Conservation (phyloP, 2,329 filamentous ascomycete species). For the Xylaria multiplex region DNA sequence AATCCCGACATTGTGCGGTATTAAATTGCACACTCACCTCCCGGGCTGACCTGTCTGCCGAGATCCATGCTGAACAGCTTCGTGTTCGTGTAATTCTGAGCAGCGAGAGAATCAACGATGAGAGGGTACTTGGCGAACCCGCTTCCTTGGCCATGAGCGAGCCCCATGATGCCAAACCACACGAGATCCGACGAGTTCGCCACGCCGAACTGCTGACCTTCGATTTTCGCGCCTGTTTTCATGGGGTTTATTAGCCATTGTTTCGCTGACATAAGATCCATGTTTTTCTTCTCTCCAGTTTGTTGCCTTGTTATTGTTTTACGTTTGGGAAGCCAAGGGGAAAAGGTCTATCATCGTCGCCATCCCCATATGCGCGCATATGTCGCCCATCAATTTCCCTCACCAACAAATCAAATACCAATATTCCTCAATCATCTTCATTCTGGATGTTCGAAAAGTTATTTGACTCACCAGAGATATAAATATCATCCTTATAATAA, state of each 20-base stretch:
- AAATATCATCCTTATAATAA: slow-evolving; percentile 59
- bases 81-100: slow-evolving; percentile 59
- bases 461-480: slow-evolving; percentile 54
- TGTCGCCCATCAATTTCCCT: background rate
- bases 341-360: background rate
- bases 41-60: slow-evolving; percentile 49
- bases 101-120: slow-evolving; percentile 61
- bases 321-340: too few relatives aligned
- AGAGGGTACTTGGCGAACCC: slow-evolving; percentile 62
- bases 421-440: background rate
- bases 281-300: background rate
- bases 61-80: slow-evolving; percentile 64
- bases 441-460: background rate
- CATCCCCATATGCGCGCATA: too few relatives aligned
- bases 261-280: background rate
- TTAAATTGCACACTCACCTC: slow-evolving; percentile 39
- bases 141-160: slow-evolving; percentile 55
- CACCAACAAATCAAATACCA: background rate
- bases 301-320: too few relatives aligned
- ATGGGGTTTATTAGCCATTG: background rate
- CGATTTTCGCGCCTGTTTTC: slow-evolving; percentile 50
- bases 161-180: slow-evolving; percentile 62
- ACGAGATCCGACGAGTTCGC: slow-evolving; percentile 58
- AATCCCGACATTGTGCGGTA: background rate
- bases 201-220: slow-evolving; percentile 62